Percentiles rank a stretch among this genome's conserved stretches.
phyloP scores from a whole-genome alignment of 305 asterid genomes.

The Solanum hybrid region DNA sequence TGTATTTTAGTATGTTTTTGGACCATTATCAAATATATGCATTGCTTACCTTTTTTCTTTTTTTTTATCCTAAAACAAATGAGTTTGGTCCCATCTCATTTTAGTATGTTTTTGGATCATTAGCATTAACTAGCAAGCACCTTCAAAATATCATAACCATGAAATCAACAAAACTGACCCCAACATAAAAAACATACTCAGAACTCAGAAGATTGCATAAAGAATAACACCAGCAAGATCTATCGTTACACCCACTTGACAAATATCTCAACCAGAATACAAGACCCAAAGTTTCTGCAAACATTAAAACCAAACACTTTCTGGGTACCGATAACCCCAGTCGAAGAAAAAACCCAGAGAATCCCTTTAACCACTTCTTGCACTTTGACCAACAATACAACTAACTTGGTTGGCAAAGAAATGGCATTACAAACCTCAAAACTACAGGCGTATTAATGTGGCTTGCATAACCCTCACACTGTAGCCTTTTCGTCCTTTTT shows the following conservation, averaged over 20 bases:
- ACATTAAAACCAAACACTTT: neutral
- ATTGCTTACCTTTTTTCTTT: neutral
- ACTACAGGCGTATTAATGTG: neutral
- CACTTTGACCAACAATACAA: neutral
- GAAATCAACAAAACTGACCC: neutral
- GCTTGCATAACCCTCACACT: neutral
- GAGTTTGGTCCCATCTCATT: neutral
- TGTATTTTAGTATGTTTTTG: neutral
- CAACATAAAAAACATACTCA: neutral
- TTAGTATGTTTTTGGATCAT: neutral
- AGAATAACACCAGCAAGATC: neutral
- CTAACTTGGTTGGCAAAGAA: neutral
- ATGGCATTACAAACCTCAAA: neutral
- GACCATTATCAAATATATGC: neutral
- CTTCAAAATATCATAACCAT: neutral
- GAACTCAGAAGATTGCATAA: neutral
- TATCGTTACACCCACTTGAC: neutral
- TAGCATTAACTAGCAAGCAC: neutral
- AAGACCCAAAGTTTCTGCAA: neutral
- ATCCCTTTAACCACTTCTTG: neutral
- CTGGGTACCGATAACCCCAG: neutral
- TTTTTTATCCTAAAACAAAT: neutral
- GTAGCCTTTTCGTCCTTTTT: conserved; percentile 3
- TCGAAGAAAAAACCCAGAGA: neutral
- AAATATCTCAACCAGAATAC: neutral